Base-by-base conservation (phyloP, 192 early-diverging fungal species). In the Oehlia diaphana region DNA sequence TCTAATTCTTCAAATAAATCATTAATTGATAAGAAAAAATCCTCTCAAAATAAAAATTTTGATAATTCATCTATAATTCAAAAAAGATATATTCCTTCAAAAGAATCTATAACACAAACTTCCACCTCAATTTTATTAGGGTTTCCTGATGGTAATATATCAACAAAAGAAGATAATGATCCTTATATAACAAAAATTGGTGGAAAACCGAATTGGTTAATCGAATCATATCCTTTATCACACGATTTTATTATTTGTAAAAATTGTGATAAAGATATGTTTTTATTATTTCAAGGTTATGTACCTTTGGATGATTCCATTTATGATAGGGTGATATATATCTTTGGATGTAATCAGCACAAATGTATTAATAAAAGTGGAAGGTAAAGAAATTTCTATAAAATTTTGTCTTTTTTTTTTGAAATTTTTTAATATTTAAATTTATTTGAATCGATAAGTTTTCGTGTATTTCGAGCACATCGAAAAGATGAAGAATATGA, bases 291-390 rank as follows among this genome's bases (percentile, higher is more conserved):
- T 9, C 95, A 96, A 82, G 84, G 90, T 19, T 92, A 93, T 81
- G 94, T 89, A 19, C 94, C 95, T 21, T 83, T 95, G 47, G 87
- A 89, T 9, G 87, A 87, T 42, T 92, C 92, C 16, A 75, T 88
- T 33, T 93, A 89, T 80, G 92, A 95, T 74, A 86, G 95, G 31
- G 89, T 92, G 0, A 83, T 94, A 19, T 96, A 96, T 83, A 84
- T 96, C 3, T 93, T 92, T 90, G 92, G 87, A 23, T 96, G 95
- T 84, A 95, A 93, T 72, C 87, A 86, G 37, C 86, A 91, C 28
- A 76, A 81, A n/a, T 96, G 95, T 82, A 91, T 92, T 82, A 89
- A 89, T 19, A 90, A 88, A 79, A 79, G 83, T 9, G 90, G 90
- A 50, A 92, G 90, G 90, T 90, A 86, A 66, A n/a, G 31, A 19